A percentile compares a stretch with the other conserved stretches of the same genome.
Conservation (phyloP, 352 stramenopile species). For the Stramenopiles sp. region DNA sequence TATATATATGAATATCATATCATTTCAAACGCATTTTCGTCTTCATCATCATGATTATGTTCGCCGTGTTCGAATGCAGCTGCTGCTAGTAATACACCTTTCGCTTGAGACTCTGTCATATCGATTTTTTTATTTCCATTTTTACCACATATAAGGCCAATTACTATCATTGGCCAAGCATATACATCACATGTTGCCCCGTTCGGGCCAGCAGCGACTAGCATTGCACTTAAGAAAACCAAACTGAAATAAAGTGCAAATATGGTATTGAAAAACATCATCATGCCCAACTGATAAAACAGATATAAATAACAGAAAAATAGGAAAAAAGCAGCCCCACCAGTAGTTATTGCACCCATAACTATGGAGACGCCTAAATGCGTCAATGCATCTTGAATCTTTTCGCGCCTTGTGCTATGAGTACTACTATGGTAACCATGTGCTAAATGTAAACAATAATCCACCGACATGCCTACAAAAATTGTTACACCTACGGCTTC, state of each 20-base stretch:
- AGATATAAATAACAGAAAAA: constrained; percentile 15
- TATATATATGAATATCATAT: no score
- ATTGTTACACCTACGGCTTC: constrained; percentile 15
- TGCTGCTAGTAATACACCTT: no score
- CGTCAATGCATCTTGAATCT: constrained; percentile 8
- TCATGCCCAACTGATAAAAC: constrained; percentile 12
- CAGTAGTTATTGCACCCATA: constrained; percentile 12
- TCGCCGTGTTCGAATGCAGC: no score
- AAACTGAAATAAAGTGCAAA: background rate
- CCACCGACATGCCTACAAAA: constrained; percentile 16
- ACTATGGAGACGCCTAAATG: constrained; percentile 15
- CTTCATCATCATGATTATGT: no score
- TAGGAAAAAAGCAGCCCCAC: constrained; percentile 12
- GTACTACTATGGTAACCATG: constrained; percentile 12
- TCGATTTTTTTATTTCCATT: no score
- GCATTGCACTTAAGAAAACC: background rate
- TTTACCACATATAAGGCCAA: no score
- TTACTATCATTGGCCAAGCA: no score
- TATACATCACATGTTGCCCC: no score
- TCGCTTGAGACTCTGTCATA: no score
- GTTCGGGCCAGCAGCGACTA: background rate
- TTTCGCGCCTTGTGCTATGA: background rate
- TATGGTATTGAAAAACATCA: background rate
- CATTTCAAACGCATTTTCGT: no score
- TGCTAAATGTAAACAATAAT: constrained; percentile 15